phyloP scores from a whole-genome alignment of 2,329 filamentous ascomycete species.

The Cladosporium sp. region DNA sequence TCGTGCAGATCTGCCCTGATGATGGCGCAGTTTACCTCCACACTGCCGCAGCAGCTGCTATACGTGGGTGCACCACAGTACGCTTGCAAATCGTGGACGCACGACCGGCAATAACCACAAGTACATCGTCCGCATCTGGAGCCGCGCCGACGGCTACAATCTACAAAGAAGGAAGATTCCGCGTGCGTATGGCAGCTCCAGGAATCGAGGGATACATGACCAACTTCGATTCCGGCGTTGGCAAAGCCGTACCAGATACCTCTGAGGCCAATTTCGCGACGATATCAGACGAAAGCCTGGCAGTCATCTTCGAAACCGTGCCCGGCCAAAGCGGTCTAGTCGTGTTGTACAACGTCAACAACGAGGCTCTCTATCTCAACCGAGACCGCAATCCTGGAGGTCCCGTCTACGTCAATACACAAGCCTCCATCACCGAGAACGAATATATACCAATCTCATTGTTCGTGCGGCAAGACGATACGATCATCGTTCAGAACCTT shows the following conservation, averaged over 20 bases:
- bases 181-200: neutral
- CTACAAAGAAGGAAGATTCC: neutral
- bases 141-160: neutral
- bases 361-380: neutral
- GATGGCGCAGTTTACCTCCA: neutral
- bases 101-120: neutral
- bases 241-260: neutral
- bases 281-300: neutral
- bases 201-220: neutral
- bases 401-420: neutral
- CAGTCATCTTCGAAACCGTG: neutral
- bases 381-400: neutral
- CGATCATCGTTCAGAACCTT: neutral
- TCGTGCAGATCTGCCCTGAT: constrained; percentile 4
- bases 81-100: neutral
- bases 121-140: neutral
- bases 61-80: neutral
- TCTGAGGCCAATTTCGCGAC: neutral
- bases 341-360: neutral
- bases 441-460: neutral
- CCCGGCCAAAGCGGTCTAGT: neutral
- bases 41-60: neutral
- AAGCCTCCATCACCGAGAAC: neutral
- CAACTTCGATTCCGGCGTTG: neutral
- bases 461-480: neutral